Evolutionary conservation across 1,284 basidiomycete genomes (phyloP).

Genomic region (Fomitopsis pinicola): DNA sequence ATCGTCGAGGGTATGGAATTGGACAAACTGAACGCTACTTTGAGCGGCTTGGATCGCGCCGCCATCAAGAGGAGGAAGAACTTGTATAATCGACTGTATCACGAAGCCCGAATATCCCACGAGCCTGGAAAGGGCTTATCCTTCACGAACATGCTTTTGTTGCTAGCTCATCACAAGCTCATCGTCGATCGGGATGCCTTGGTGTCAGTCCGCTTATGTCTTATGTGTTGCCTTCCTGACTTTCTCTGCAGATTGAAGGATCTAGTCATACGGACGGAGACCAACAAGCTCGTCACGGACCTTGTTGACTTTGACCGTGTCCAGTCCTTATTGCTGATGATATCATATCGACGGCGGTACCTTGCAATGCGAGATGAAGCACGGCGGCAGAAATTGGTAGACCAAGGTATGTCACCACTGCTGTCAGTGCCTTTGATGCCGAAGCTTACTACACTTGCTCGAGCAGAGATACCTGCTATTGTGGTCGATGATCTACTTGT

Average conservation of each 20-base stretch:
- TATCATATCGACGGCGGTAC: slow-evolving; percentile 71
- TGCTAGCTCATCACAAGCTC: slow-evolving; percentile 90
- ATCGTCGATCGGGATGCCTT: slow-evolving; percentile 87
- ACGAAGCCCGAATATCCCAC: slow-evolving; percentile 79
- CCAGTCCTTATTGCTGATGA: slow-evolving; percentile 71
- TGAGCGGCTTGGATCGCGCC: slow-evolving; percentile 63
- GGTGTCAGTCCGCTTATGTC: slow-evolving; percentile 48
- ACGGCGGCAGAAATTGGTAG: slow-evolving; percentile 28
- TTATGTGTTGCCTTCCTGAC: background rate
- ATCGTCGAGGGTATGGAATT: slow-evolving; percentile 59
- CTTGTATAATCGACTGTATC: slow-evolving; percentile 73
- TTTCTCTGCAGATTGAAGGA: slow-evolving; percentile 66
- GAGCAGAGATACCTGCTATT: slow-evolving; percentile 61
- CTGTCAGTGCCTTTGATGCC: background rate
- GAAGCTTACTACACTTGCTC: background rate
- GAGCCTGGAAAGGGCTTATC: slow-evolving; percentile 79
- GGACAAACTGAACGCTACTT: slow-evolving; percentile 50
- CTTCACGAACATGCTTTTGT: slow-evolving; percentile 86
- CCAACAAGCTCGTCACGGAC: slow-evolving; percentile 75
- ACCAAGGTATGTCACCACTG: slow-evolving; percentile 26
- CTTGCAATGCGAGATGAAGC: slow-evolving; percentile 39
- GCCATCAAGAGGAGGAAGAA: slow-evolving; percentile 63
- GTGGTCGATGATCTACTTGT: slow-evolving; percentile 57
- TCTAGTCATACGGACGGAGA: slow-evolving; percentile 70
- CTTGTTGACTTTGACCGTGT: slow-evolving; percentile 84